phyloP scores from a whole-genome alignment of 192 early-diverging fungal species.

The Coemansia sp. region DNA sequence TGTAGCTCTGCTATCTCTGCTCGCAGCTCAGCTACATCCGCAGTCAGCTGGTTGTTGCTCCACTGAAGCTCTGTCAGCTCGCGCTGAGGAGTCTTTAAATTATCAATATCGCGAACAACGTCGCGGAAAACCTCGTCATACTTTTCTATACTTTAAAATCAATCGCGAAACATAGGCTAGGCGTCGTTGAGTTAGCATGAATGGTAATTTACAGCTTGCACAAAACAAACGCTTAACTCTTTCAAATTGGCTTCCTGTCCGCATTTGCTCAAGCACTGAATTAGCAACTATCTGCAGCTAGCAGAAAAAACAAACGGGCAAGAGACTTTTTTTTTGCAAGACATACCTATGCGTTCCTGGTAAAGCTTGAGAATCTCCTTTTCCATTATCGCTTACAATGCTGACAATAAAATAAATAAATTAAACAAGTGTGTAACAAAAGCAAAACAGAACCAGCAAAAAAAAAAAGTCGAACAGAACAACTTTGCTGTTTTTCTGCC shows the following conservation, averaged over 20 bases:
- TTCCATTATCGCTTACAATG: slow-evolving; percentile 26
- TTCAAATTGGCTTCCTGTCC: too few species aligned
- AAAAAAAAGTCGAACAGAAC: too few species aligned
- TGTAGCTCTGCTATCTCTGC: slow-evolving; percentile 34
- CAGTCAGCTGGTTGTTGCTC: slow-evolving; percentile 38
- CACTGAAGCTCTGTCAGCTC: slow-evolving; percentile 47
- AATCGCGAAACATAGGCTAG: not conserved
- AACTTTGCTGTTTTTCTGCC: too few species aligned
- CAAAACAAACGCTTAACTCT: too few species aligned
- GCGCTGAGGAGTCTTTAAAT: slow-evolving; percentile 45
- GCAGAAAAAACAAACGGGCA: too few species aligned
- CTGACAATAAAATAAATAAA: not conserved
- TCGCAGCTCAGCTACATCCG: slow-evolving; percentile 42
- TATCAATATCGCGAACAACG: slow-evolving; percentile 41
- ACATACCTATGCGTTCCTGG: slow-evolving; percentile 54
- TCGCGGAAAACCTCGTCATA: slow-evolving; percentile 50
- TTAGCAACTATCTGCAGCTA: too few species aligned
- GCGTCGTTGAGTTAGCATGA: too few species aligned
- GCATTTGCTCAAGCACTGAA: too few species aligned
- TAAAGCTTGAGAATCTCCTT: slow-evolving; percentile 52
- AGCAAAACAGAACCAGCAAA: not conserved
- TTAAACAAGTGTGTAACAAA: not conserved
- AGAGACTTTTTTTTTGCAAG: not conserved
- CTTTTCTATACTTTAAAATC: slow-evolving; percentile 31
- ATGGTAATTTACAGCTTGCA: too few species aligned